Percentiles rank a stretch among this genome's conserved stretches.
Conservation (phyloP, 1,139 yeast species). For the Suhomyces panamericanus region DNA sequence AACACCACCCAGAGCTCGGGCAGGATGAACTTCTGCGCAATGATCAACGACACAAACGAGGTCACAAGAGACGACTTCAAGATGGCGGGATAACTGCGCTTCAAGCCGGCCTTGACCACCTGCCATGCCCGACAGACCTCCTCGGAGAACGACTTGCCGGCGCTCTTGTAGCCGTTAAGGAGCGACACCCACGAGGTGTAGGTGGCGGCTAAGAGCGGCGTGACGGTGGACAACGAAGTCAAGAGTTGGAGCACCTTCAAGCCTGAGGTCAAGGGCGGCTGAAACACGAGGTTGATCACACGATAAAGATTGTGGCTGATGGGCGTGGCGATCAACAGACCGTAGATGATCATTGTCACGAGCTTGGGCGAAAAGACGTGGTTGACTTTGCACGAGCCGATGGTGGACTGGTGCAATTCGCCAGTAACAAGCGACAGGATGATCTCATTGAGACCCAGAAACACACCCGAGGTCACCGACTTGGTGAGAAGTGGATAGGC, state of each 20-base stretch:
- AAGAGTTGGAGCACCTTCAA: conserved; percentile 58
- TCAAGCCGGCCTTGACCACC: conserved; percentile 40
- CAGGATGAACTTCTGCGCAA: conserved; percentile 74
- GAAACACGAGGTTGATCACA: conserved; percentile 44
- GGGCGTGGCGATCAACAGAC: conserved; percentile 71
- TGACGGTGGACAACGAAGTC: conserved; percentile 59
- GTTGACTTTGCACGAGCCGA: conserved; percentile 23
- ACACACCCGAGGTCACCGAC: conserved; percentile 56
- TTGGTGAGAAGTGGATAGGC: conserved; percentile 61
- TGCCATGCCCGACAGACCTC: conserved; percentile 24
- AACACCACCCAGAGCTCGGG: conserved; percentile 86
- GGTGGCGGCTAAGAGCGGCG: conserved; percentile 61
- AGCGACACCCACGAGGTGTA: conserved; percentile 58
- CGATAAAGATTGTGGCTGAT: conserved; percentile 63
- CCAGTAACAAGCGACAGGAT: conserved; percentile 55
- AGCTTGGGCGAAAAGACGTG: conserved; percentile 51
- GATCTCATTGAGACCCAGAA: conserved; percentile 60
- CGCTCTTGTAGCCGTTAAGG: conserved; percentile 35
- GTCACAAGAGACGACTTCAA: conserved; percentile 65
- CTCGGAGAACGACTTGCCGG: conserved; percentile 12
- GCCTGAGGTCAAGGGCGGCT: conserved; percentile 37
- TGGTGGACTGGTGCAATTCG: conserved; percentile 32
- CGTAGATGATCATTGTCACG: conserved; percentile 70
- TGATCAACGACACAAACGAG: conserved; percentile 58
- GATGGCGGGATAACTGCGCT: conserved; percentile 54